Evolutionary conservation across 2,329 filamentous ascomycete genomes (phyloP), one percentile per base, ranked within the genome.

Genomic region (Didymella segeticola): DNA sequence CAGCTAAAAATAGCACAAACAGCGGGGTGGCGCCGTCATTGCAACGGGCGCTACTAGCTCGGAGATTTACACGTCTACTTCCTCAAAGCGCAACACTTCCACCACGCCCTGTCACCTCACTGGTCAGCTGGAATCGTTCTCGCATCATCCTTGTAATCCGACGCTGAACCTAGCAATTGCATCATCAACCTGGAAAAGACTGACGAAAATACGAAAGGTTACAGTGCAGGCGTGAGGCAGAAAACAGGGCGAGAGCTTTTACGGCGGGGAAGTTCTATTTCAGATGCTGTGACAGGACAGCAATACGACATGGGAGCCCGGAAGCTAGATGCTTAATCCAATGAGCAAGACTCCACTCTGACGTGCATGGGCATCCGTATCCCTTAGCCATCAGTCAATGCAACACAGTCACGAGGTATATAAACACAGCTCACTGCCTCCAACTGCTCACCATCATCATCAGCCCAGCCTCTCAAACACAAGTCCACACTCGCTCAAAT

Each of bases 1-100:
- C 10, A 7, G 17, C 43, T 20, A 47, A 38, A 47, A 47, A 47
- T 47, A 47, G 43, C 43, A 9, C 25, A n/a, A 15, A 38, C 17
- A 47, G 23, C 49, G 49, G 43, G 43, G 43, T 34, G 42, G 27
- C 33, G 25, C 20, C 43, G 42, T 20, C 19, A 7, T 5, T 20
- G 25, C 29, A 20, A 22, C 31, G 6, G 19, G 12, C 33, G 7
- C n/a, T 3, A 26, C 34, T 53, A 47, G 30, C 43, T 37, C 30
- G 49, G 43, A 43, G 43, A 53, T 47, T 36, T 23, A 42, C 49
- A 47, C 19, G 1, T 25, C 17, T 11, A 39, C 25, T 53, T 53
- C 49, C 49, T n/a, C 7, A 30, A 31, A 8, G 17, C n/a, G 39
- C 22, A 34, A 51, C 10, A 45, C 25, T 1, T 20, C 39, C 17